Conservation (phyloP, 768 basidiomycete genomes). For the Mycena metata region DNA sequence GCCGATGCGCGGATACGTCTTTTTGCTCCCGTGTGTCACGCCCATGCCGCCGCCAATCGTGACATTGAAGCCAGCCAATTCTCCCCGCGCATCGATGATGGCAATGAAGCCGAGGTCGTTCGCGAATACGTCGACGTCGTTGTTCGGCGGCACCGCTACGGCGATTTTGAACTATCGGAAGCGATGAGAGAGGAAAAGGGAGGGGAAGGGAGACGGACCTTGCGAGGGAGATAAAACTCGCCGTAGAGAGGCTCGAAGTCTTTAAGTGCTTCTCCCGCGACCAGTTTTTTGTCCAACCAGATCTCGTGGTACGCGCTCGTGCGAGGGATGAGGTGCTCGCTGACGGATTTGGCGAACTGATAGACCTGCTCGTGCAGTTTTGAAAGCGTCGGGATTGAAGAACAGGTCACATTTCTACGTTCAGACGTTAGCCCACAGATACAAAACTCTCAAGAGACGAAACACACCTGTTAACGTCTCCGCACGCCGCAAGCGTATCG, state of each 20-base stretch:
- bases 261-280: constrained; percentile 93
- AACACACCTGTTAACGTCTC: constrained; percentile 92
- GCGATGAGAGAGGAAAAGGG: constrained; percentile 21
- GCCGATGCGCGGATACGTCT: constrained; percentile 94
- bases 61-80: constrained; percentile 94
- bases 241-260: constrained; percentile 99
- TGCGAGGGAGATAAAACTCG: constrained; percentile 95
- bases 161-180: constrained; percentile 91
- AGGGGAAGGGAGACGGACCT: constrained; percentile 62
- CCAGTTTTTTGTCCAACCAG: constrained; percentile 97
- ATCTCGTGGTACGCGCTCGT: constrained; percentile 98
- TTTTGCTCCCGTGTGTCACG: constrained; percentile 98
- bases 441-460: constrained; percentile 12
- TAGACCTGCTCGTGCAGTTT: constrained; percentile 86
- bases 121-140: constrained; percentile 95
- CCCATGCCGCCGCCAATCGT: constrained; percentile 98
- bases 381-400: constrained; percentile 92
- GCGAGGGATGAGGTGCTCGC: constrained; percentile 87
- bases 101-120: constrained; percentile 98
- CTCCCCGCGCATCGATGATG: constrained; percentile 81
- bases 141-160: constrained; percentile 95
- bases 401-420: constrained; percentile 87
- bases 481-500: constrained; percentile 98
- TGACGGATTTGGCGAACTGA: constrained; percentile 86
- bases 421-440: neutral